A percentile compares a stretch with the other conserved stretches of the same genome.
Conservation (phyloP, 2,329 filamentous ascomycete genomes). For the Volutella citrinella region DNA sequence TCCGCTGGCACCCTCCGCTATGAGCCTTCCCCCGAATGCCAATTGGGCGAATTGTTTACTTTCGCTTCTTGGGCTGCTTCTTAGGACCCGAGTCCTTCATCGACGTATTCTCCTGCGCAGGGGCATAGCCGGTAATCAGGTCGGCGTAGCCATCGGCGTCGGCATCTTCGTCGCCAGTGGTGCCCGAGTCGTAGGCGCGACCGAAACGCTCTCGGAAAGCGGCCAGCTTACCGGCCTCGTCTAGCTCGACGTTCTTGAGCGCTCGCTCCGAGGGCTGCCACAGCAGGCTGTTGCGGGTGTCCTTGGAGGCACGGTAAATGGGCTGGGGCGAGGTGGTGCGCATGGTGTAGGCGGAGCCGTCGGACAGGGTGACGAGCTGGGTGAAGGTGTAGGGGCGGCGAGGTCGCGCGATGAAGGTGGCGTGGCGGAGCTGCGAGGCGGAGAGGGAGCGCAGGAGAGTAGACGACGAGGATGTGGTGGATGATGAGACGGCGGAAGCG, state of each 20-base stretch:
- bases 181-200: conserved; percentile 69
- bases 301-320: conserved; percentile 64
- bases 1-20: too few relatives aligned
- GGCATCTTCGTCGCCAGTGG: conserved; percentile 27
- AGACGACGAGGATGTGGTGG: conserved; percentile 22
- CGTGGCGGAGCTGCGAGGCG: conserved; percentile 67
- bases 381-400: conserved; percentile 94
- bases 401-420: conserved; percentile 82
- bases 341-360: conserved; percentile 80
- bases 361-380: conserved; percentile 89
- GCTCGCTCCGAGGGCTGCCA: conserved; percentile 88
- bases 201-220: conserved; percentile 86
- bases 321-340: conserved; percentile 71
- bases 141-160: conserved; percentile 34
- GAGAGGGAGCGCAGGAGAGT: conserved; percentile 19
- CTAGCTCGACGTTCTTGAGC: conserved; percentile 84
- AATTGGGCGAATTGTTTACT: too few relatives aligned
- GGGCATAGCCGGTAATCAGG: conserved; percentile 49
- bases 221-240: conserved; percentile 86
- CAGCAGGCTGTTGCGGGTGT: conserved; percentile 82
- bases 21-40: too few relatives aligned
- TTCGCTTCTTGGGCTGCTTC: conserved; percentile 47
- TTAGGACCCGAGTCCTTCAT: conserved; percentile 36
- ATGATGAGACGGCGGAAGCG: conserved; percentile 8
- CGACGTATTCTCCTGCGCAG: conserved; percentile 31